Conservation (phyloP, 306 rosid genomes). For the Betula pendula region DNA sequence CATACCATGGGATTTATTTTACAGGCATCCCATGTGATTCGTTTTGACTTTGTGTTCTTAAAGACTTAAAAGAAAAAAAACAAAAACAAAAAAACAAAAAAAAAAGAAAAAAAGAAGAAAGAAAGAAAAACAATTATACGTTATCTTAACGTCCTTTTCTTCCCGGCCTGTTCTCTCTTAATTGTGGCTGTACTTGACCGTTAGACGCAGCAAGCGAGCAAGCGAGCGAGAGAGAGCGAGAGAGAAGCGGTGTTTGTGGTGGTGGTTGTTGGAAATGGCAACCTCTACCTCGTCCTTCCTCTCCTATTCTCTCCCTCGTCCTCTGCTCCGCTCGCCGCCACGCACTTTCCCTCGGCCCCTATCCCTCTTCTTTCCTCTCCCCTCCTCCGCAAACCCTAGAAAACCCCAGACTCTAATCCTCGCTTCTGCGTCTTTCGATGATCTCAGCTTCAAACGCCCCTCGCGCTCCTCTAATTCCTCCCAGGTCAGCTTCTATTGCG, state of each 20-base stretch:
- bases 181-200: slow-evolving; percentile 13
- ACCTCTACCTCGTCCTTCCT: slow-evolving; percentile 67
- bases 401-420: slow-evolving; percentile 37
- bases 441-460: slow-evolving; percentile 38
- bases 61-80: no score
- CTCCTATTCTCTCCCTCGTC: slow-evolving; percentile 43
- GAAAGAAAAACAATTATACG: background rate
- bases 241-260: slow-evolving; percentile 31
- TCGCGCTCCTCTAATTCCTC: slow-evolving; percentile 26
- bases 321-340: slow-evolving; percentile 22
- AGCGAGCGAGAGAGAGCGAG: background rate
- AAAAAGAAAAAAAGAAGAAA: no score
- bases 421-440: slow-evolving; percentile 55
- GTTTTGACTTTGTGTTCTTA: no score
- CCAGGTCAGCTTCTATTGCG: slow-evolving; percentile 42
- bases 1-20: no score
- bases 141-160: background rate
- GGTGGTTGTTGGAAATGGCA: slow-evolving; percentile 58
- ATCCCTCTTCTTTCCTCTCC: slow-evolving; percentile 11
- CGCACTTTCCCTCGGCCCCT: slow-evolving; percentile 9
- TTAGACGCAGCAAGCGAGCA: background rate
- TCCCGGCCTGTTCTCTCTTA: background rate
- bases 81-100: no score
- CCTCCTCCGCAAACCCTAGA: slow-evolving; percentile 15
- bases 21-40: no score